phyloP scores from a whole-genome alignment of 805 yeast genomes.

The Cyberlindnera euphorbiae region DNA sequence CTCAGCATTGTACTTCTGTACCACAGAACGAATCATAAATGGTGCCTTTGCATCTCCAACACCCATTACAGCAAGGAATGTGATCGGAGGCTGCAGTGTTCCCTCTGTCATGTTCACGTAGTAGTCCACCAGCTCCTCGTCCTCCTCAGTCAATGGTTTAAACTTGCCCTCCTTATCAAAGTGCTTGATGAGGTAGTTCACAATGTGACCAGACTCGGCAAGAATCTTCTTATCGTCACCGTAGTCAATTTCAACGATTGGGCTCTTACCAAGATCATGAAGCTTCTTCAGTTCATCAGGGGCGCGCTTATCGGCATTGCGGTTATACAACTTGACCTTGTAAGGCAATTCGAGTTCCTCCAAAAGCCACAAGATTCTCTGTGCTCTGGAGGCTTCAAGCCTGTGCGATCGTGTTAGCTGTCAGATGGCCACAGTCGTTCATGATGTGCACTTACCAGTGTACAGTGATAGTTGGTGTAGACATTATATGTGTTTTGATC shows the following conservation, averaged over 20 bases:
- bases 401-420: background rate
- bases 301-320: slow-evolving; percentile 42
- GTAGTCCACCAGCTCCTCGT: slow-evolving; percentile 42
- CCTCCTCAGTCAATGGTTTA: slow-evolving; percentile 34
- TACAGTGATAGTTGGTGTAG: background rate
- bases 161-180: slow-evolving; percentile 42
- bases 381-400: slow-evolving; percentile 27
- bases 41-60: slow-evolving; percentile 38
- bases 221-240: slow-evolving; percentile 28
- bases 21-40: slow-evolving; percentile 41
- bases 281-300: slow-evolving; percentile 44
- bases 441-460: background rate
- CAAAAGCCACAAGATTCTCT: slow-evolving; percentile 59
- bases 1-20: slow-evolving; percentile 38
- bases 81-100: slow-evolving; percentile 47
- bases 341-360: slow-evolving; percentile 55
- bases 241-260: slow-evolving; percentile 47
- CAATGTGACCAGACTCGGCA: slow-evolving; percentile 60
- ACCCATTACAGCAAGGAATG: slow-evolving; percentile 26
- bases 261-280: slow-evolving; percentile 63
- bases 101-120: slow-evolving; percentile 59
- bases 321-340: slow-evolving; percentile 45
- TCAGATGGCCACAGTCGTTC: background rate
- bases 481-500: background rate
- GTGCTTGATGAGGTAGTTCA: slow-evolving; percentile 44